Evolutionary conservation across 2,329 filamentous ascomycete species (phyloP).

Genomic region (Zopfia rhizophila): DNA sequence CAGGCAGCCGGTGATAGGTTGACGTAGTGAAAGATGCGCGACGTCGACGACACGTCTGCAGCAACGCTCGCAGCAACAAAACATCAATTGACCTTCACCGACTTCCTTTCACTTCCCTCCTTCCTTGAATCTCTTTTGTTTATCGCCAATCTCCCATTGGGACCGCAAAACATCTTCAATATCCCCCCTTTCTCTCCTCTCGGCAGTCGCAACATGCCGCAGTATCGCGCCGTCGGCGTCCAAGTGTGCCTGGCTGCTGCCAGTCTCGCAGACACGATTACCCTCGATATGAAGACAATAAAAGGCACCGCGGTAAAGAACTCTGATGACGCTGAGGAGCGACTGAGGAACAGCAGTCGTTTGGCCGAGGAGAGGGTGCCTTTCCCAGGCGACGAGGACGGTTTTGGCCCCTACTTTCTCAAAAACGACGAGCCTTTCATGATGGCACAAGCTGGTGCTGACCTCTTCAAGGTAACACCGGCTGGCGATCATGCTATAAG

Average conservation of each 20-base stretch:
- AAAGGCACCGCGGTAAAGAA: conserved; percentile 37
- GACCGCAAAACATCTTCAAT: too few relatives aligned
- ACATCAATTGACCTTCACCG: too few relatives aligned
- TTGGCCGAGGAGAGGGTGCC: conserved; percentile 37
- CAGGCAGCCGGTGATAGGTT: too few relatives aligned
- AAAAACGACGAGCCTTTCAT: conserved; percentile 42
- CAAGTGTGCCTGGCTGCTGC: conserved; percentile 35
- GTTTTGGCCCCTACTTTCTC: conserved; percentile 41
- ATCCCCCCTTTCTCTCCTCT: not conserved
- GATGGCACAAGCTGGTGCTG: conserved; percentile 36
- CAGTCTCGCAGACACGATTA: conserved; percentile 40
- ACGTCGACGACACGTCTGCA: too few relatives aligned
- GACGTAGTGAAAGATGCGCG: too few relatives aligned
- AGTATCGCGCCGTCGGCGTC: conserved; percentile 41
- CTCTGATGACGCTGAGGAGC: conserved; percentile 30
- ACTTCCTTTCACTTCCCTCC: too few relatives aligned
- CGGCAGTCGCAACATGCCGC: conserved; percentile 37
- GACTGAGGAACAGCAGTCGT: conserved; percentile 27
- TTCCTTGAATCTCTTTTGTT: too few relatives aligned
- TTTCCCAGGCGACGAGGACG: conserved; percentile 35
- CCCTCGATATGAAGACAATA: conserved; percentile 29
- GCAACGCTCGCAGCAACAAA: too few relatives aligned
- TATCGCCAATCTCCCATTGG: too few relatives aligned
- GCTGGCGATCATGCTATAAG: too few relatives aligned
- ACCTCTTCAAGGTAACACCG: conserved; percentile 19